These are phyloP conservation scores for Syzygium malaccense DNA, from an alignment of 441 rosid genomes.

Conservation along the genomic window DNA sequence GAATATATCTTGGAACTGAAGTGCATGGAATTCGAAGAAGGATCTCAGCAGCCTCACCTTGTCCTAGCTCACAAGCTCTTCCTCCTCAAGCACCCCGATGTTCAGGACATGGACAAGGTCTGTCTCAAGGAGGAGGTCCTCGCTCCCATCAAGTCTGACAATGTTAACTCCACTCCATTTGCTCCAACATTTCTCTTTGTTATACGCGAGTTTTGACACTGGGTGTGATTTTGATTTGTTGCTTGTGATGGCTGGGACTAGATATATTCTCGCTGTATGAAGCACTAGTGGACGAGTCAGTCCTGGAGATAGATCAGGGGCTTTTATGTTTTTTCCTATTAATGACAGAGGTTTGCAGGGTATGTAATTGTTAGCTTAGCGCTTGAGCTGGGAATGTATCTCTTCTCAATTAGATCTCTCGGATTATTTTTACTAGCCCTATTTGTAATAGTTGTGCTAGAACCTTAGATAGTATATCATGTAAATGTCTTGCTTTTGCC, in stretches of 20 bases:
- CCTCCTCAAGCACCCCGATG: conserved; percentile 74
- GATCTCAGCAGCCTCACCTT: conserved; percentile 17
- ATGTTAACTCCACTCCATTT: conserved; percentile 15
- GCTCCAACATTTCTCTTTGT: background rate
- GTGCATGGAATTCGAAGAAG: conserved; percentile 71
- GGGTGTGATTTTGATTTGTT: background rate
- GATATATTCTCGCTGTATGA: conserved; percentile 83
- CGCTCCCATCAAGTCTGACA: conserved; percentile 55
- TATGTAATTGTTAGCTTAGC: no score
- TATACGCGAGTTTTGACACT: background rate
- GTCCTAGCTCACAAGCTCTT: conserved; percentile 71
- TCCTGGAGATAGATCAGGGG: conserved; percentile 65
- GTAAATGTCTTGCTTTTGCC: no score
- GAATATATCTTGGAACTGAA: no score
- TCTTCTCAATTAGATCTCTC: no score
- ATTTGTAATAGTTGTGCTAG: no score
- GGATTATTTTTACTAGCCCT: no score
- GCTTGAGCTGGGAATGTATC: no score
- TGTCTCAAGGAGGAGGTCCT: conserved; percentile 83
- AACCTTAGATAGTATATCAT: no score
- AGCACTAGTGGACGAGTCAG: conserved; percentile 62
- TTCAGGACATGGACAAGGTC: conserved; percentile 89
- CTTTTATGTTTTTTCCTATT: background rate
- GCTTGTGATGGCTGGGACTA: conserved; percentile 10
- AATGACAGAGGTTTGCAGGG: no score